Base-by-base conservation (phyloP, 148 eudicot species). In the Fallopia convolvulus region DNA sequence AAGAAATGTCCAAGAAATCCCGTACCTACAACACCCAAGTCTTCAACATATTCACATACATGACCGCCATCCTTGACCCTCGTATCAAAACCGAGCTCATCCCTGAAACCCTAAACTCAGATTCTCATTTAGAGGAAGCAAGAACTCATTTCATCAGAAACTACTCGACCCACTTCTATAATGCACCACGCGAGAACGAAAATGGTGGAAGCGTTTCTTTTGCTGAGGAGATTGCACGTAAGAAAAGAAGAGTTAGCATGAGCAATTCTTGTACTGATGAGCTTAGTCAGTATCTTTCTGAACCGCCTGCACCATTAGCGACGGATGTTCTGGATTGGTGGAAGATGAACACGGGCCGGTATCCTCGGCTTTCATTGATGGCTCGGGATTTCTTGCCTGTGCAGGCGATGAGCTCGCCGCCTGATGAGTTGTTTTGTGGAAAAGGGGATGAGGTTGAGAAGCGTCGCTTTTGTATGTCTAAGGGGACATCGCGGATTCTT, bases 191-290 rank as follows among this genome's bases (percentile, higher is more conserved):
- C 46, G 93, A 89, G 8, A 63, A 78, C 18, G 89, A 81, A 42
- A 88, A 88, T 56, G 84, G 92, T 33, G 86, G 82, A 4, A 80
- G 77, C 32, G 89, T 88, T 46, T 93, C 98, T 13, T 93, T 93
- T 83, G 98, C 98, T 13, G 98, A 93, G 78, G 98, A 93, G 81
- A 91, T 93, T 49, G 98, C 98, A 49, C 87, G 96, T 18, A 93
- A 93, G 82, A 91, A 87, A 77, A 78, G 98, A 71, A 82, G 92
- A 84, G 90, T 83, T 5, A 87, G 81, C 81, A 88, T 88, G 82
- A 79, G 74, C 74, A 81, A 83, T 0, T 76, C 89, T 1, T 77
- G 87, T 14, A 84, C 91, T 6, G 98, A 93, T 73, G 98, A 91
- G 83, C 87, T 93, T 6, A 88, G 89, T 20, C 96, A 89, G 41